Base-by-base conservation (phyloP, 257 asterid species). In the Jaltomata sinuosa region DNA sequence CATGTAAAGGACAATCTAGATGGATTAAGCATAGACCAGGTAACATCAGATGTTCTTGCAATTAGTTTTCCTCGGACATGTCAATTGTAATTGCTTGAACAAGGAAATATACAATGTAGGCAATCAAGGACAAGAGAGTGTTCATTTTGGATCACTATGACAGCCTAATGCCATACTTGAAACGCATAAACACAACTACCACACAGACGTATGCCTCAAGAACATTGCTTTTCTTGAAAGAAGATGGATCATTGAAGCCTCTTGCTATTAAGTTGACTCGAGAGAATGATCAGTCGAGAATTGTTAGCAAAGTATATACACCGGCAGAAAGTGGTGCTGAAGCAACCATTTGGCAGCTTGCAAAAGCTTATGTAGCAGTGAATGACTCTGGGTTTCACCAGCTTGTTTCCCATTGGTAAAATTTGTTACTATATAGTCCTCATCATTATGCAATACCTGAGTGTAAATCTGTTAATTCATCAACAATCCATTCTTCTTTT, bases 331-430 rank as follows among this genome's bases (percentile, higher is more conserved):
- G 83, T 15, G 90, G 90, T 0, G 83, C 86, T 14, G 87, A 90
- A 71, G 87, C 87, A 31, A 77, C 89, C 3, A 6, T 90, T 18
- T 91, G 93, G 94, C 91, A 88, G 77, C 78, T 91, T 83, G 94
- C 94, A 1, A 91, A 90, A 85, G 92, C 92, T 74, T 91, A 89
- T 65, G 93, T 71, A 25, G 87, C 88, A 3, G 94, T 91, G 10
- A 89, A 89, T 74, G 95, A 92, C n/a, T 84, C 94, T 1, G 94
- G 94, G 6, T 83, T 85, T 84, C 94, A 91, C 86, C 91, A 91
- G 85, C 93, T 91, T 78, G 84, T 90, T 72, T 87, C 93, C 84
- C 94, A 91, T 71, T 91, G 92, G 92, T 90, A 88, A 21, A 18
- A 15, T 72, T 45, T 38, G 29, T 40, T 40, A 72, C 34, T 47